These are phyloP conservation scores for Neurospora sp. DNA, from an alignment of 2,329 filamentous ascomycete species.

Conservation along the genomic window DNA sequence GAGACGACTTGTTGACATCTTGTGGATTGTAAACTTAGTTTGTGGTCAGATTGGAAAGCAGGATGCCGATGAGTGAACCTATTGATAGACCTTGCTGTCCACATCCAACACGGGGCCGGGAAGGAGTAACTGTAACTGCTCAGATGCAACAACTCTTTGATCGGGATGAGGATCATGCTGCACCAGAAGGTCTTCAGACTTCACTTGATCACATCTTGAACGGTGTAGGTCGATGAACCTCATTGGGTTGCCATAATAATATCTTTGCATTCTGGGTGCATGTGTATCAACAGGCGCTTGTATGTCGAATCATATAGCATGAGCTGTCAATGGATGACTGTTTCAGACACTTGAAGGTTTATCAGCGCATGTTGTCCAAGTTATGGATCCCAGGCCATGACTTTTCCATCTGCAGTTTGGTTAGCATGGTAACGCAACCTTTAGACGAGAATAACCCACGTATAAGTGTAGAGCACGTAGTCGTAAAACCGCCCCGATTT, in stretches of 20 bases:
- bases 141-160: not conserved
- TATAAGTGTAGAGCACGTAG: not conserved
- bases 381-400: not conserved
- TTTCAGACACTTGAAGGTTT: not conserved
- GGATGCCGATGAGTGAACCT: not conserved
- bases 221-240: not conserved
- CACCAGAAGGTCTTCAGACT: not conserved
- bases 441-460: not conserved
- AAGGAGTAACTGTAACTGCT: not conserved
- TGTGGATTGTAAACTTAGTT: not conserved
- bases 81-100: not conserved
- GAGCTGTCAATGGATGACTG: not conserved
- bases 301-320: not conserved
- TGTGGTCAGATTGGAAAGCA: not conserved
- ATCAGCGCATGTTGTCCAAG: not conserved
- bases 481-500: not conserved
- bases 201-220: not conserved
- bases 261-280: not conserved
- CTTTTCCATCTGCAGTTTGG: not conserved
- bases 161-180: not conserved
- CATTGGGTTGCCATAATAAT: not conserved
- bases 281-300: not conserved
- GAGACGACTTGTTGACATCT: not conserved
- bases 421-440: not conserved
- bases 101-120: not conserved